Percentiles rank a stretch among this genome's conserved stretches.
These are phyloP conservation scores for Pseudocercospora macadamiae DNA, from an alignment of 2,329 filamentous ascomycete genomes.

Conservation along the genomic window DNA sequence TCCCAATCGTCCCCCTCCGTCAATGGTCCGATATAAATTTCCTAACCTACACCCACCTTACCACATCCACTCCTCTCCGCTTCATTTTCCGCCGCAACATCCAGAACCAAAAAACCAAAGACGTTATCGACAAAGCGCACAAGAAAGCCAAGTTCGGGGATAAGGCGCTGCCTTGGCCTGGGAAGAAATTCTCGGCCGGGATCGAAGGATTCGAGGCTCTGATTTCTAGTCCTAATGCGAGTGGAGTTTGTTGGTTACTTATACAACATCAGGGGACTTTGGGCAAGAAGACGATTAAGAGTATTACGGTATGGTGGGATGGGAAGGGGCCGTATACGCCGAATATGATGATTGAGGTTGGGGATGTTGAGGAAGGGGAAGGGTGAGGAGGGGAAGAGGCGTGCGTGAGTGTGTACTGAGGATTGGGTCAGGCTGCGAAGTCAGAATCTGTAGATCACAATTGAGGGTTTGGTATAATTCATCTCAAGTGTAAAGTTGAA, in stretches of 20 bases:
- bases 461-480: too few relatives aligned
- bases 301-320: slow-evolving; percentile 20
- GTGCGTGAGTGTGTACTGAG: too few relatives aligned
- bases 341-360: neutral
- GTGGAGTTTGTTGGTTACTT: slow-evolving; percentile 22
- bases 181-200: slow-evolving; percentile 1
- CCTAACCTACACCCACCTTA: slow-evolving; percentile 19
- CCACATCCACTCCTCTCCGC: slow-evolving; percentile 1
- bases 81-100: slow-evolving; percentile 22
- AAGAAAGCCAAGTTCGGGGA: slow-evolving; percentile 2
- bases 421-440: too few relatives aligned
- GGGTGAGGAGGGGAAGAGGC: too few relatives aligned
- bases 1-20: slow-evolving; percentile 4
- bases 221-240: slow-evolving; percentile 17
- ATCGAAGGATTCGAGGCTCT: slow-evolving; percentile 15
- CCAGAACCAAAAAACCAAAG: slow-evolving; percentile 17
- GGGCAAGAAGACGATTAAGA: slow-evolving; percentile 12
- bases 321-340: neutral
- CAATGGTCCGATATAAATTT: slow-evolving; percentile 21
- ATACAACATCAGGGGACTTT: slow-evolving; percentile 16
- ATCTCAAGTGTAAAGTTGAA: too few relatives aligned
- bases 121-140: slow-evolving; percentile 12
- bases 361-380: too few relatives aligned
- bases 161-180: slow-evolving; percentile 17
- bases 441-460: too few relatives aligned